Conservation (phyloP, 2,329 filamentous ascomycete species). For the Fonsecaea monophora region DNA sequence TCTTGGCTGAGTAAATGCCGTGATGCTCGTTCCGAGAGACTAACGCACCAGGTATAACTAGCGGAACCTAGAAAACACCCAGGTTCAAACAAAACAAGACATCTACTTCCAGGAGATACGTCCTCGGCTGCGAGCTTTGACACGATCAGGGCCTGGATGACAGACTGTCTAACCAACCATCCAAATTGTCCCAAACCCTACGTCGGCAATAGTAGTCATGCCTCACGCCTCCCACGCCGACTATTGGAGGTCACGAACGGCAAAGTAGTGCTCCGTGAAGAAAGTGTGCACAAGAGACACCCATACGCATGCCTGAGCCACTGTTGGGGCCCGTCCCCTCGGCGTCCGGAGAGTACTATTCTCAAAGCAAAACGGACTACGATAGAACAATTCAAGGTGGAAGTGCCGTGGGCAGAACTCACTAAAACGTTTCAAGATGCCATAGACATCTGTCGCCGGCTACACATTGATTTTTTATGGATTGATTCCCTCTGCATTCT, state of each 20-base stretch:
- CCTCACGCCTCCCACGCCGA: neutral
- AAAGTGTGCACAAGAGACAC: neutral
- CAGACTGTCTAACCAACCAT: neutral
- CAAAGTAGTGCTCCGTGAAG: conserved; percentile 1
- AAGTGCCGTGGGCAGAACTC: neutral
- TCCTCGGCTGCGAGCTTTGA: neutral
- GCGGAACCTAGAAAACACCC: neutral
- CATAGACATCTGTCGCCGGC: neutral
- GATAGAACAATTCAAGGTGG: neutral
- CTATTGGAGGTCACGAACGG: neutral
- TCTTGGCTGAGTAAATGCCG: neutral
- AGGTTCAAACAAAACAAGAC: neutral
- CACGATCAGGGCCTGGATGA: neutral
- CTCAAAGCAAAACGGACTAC: neutral
- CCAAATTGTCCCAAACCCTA: neutral
- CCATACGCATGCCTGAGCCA: conserved; percentile 2
- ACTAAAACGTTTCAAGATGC: conserved; percentile 5
- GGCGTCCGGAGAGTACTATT: conserved; percentile 1
- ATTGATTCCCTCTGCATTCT: neutral
- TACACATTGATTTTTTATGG: neutral
- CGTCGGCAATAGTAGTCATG: neutral
- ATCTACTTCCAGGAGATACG: conserved; percentile 1
- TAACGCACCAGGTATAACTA: neutral
- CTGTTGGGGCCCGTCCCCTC: neutral
- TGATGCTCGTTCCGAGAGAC: neutral